Evolutionary conservation across 352 stramenopile species (phyloP).

Genomic region (Phytopythium chamaehyphon): DNA sequence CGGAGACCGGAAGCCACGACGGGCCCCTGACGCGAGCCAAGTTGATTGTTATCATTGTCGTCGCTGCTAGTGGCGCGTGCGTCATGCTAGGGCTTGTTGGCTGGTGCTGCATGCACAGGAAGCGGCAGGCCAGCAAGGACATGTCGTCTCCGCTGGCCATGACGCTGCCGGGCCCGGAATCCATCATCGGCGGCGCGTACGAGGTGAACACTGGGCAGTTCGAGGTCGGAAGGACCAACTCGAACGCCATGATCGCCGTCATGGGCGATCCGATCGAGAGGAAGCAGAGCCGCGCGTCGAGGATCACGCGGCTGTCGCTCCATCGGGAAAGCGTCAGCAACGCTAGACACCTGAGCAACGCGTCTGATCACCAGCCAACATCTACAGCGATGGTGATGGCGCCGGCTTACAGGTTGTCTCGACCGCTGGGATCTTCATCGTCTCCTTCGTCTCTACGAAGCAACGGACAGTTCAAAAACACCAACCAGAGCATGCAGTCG

Average conservation of each 20-base stretch:
- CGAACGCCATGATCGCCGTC: slow-evolving; percentile 2
- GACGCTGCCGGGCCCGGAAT: not conserved
- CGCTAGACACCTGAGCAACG: too few relatives aligned
- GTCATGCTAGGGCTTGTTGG: slow-evolving; percentile 26
- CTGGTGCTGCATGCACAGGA: slow-evolving; percentile 12
- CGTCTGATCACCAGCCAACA: too few relatives aligned
- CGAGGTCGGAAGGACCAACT: not conserved
- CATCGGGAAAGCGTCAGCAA: too few relatives aligned
- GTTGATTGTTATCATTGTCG: slow-evolving; percentile 12
- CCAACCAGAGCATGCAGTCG: not conserved
- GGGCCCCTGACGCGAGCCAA: slow-evolving; percentile 10
- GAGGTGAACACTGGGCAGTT: not conserved
- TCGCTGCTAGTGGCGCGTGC: slow-evolving; percentile 14
- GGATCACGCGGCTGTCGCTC: slow-evolving; percentile 1
- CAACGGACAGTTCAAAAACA: not conserved
- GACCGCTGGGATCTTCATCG: not conserved
- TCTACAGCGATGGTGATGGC: not conserved
- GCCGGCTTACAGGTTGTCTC: not conserved
- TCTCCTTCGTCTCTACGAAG: not conserved
- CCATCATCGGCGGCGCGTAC: not conserved
- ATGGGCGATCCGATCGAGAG: slow-evolving; percentile 1
- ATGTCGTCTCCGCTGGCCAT: slow-evolving; percentile 9
- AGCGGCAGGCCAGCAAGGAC: slow-evolving; percentile 7
- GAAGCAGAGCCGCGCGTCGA: not conserved
- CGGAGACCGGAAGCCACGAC: not conserved